Conservation (phyloP, 2,329 filamentous ascomycete species). For the Colletotrichum simmondsii region DNA sequence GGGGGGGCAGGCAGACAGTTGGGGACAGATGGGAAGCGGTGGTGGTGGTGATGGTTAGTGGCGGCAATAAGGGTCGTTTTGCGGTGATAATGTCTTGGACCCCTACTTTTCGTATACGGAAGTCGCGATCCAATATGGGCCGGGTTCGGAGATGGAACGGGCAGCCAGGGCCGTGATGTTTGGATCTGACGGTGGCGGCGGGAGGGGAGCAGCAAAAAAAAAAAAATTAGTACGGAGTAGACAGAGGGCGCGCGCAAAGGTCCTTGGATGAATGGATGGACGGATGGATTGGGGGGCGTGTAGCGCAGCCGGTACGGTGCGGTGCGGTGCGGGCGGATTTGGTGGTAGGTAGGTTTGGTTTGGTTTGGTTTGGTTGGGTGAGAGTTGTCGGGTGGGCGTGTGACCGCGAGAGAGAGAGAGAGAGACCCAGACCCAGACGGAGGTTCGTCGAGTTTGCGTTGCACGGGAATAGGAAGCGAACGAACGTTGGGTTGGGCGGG, state of each 20-base stretch:
- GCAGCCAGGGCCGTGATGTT: slow-evolving; percentile 12
- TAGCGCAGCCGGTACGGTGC: not conserved
- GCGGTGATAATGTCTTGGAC: slow-evolving; percentile 22
- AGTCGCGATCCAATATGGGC: slow-evolving; percentile 15
- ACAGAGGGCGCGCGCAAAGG: not conserved
- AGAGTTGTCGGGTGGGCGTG: slow-evolving; percentile 1
- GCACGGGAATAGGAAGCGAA: slow-evolving; percentile 17
- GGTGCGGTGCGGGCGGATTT: not conserved
- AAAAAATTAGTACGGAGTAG: not conserved
- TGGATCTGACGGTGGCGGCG: not conserved
- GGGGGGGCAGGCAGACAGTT: not conserved
- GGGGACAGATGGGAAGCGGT: not conserved
- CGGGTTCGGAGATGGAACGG: slow-evolving; percentile 21
- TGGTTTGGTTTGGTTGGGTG: not conserved
- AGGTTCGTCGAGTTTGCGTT: slow-evolving; percentile 25
- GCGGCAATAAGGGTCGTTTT: not conserved
- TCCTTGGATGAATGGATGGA: slow-evolving; percentile 13
- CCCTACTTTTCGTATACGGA: slow-evolving; percentile 7
- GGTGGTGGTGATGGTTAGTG: not conserved
- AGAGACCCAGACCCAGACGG: not conserved
- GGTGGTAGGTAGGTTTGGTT: not conserved
- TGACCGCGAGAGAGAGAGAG: not conserved
- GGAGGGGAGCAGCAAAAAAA: not conserved
- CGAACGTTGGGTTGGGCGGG: slow-evolving; percentile 21
- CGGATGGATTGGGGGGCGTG: slow-evolving; percentile 12